A percentile compares a stretch with the other conserved stretches of the same genome.
These are phyloP conservation scores for Peltaster fructicola DNA, from an alignment of 2,329 filamentous ascomycete genomes.

Conservation along the genomic window DNA sequence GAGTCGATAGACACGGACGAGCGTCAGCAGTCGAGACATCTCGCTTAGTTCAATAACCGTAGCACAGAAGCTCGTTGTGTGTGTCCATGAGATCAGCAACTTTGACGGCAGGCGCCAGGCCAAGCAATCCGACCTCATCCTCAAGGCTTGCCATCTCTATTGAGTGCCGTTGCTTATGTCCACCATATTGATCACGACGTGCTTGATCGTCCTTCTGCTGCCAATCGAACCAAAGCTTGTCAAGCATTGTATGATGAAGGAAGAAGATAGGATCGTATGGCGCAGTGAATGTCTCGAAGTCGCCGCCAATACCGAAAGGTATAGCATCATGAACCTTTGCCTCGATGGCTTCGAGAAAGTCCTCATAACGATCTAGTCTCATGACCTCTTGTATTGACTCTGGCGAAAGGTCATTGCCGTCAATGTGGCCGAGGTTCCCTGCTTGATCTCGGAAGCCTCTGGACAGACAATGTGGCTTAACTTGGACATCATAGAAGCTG, in stretches of 20 bases:
- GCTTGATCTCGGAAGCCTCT: conserved; percentile 8
- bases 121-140: conserved; percentile 8
- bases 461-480: conserved; percentile 10
- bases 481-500: conserved; percentile 5
- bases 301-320: conserved; percentile 10
- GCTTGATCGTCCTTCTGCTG: conserved; percentile 7
- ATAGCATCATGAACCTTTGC: conserved; percentile 10
- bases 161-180: conserved; percentile 5
- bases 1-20: too few species aligned
- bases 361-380: conserved; percentile 5
- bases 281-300: not conserved
- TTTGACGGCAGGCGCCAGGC: conserved; percentile 6
- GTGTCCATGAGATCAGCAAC: conserved; percentile 10
- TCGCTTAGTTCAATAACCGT: too few species aligned
- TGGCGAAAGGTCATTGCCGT: conserved; percentile 7
- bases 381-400: conserved; percentile 8
- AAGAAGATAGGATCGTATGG: conserved; percentile 12
- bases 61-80: conserved; percentile 9
- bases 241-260: conserved; percentile 13
- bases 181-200: conserved; percentile 5
- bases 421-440: conserved; percentile 7
- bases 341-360: conserved; percentile 9
- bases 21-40: too few species aligned
- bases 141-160: conserved; percentile 8
- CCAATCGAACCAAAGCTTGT: conserved; percentile 12